Evolutionary conservation across 805 yeast species (phyloP).

Genomic region (Candida anglica): DNA sequence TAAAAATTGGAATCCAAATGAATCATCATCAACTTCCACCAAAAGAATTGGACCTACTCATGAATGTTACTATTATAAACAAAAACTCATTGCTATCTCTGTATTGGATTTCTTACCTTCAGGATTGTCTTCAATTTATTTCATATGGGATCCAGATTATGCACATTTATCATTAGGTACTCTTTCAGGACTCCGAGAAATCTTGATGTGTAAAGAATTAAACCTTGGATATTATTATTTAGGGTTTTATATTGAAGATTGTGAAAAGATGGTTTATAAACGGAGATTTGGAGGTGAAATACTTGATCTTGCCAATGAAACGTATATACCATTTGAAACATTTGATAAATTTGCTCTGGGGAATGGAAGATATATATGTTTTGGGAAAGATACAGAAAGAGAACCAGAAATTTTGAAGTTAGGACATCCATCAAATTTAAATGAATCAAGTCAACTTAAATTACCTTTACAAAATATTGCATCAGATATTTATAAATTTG

Average conservation of each 20-base stretch:
- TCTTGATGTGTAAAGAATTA: slow-evolving; percentile 47
- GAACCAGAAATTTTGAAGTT: no score
- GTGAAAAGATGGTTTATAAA: slow-evolving; percentile 81
- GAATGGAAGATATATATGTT: background rate
- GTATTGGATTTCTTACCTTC: slow-evolving; percentile 74
- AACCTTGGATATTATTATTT: slow-evolving; percentile 59
- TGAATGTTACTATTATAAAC: slow-evolving; percentile 69
- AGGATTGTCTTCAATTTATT: slow-evolving; percentile 79
- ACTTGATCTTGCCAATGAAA: slow-evolving; percentile 49
- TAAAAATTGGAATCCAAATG: slow-evolving; percentile 11
- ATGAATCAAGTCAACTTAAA: no score
- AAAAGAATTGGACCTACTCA: slow-evolving; percentile 61
- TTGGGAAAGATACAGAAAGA: background rate
- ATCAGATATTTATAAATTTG: no score
- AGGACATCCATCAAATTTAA: no score
- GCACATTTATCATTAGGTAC: slow-evolving; percentile 72
- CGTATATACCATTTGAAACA: slow-evolving; percentile 36
- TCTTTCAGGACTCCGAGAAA: slow-evolving; percentile 68
- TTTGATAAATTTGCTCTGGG: slow-evolving; percentile 10
- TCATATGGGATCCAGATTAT: slow-evolving; percentile 83
- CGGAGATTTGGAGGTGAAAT: slow-evolving; percentile 74
- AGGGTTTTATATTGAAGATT: slow-evolving; percentile 78
- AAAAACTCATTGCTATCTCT: slow-evolving; percentile 64
- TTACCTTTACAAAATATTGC: no score
- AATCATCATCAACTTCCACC: slow-evolving; percentile 1